A percentile compares a stretch with the other conserved stretches of the same genome.
phyloP scores from a whole-genome alignment of 2,329 filamentous ascomycete species.

The Colletotrichum chrysophilum region DNA sequence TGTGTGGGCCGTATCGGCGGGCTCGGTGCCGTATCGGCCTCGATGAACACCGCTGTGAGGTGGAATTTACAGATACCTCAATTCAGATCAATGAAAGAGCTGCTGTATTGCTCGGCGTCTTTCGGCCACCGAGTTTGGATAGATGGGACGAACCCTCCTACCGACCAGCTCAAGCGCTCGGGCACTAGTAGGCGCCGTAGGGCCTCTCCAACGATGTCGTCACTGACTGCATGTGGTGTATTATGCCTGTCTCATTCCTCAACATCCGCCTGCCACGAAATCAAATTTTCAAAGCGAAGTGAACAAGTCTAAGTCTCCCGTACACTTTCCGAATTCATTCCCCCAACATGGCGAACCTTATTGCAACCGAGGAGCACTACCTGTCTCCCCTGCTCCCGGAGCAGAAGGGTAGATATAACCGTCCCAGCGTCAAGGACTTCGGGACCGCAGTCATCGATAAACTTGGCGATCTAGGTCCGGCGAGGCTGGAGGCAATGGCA shows the following conservation, averaged over 20 bases:
- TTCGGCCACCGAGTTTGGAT: neutral
- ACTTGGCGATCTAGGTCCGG: neutral
- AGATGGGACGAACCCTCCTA: neutral
- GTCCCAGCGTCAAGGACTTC: neutral
- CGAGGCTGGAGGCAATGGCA: neutral
- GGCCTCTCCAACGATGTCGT: neutral
- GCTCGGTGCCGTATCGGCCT: neutral
- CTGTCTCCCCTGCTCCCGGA: neutral
- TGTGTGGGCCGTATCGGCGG: neutral
- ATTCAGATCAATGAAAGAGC: accelerated
- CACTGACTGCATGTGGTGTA: neutral
- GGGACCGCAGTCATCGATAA: neutral
- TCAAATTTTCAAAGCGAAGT: accelerated
- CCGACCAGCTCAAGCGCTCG: neutral
- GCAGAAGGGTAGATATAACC: neutral
- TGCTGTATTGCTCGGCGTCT: accelerated
- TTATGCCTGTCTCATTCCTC: accelerated
- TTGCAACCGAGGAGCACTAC: constrained; percentile 12
- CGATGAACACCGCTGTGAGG: neutral
- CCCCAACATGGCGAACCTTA: neutral
- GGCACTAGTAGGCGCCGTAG: neutral
- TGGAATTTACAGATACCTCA: neutral
- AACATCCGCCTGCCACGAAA: neutral
- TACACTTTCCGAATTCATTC: accelerated
- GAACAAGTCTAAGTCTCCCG: neutral